Conservation (phyloP, 1,139 yeast species). For the Hyphopichia buzzinii region DNA sequence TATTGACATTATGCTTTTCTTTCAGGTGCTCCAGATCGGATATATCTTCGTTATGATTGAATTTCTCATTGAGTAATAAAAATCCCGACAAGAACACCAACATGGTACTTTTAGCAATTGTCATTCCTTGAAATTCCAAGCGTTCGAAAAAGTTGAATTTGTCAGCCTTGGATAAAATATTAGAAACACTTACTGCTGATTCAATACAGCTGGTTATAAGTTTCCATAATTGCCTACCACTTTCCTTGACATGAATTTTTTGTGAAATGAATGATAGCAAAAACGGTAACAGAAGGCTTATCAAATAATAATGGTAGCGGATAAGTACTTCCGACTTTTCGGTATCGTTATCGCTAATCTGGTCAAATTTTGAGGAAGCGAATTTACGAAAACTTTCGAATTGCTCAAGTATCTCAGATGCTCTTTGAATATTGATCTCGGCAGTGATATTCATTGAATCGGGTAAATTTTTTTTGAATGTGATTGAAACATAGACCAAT, state of each 20-base stretch:
- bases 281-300: neutral
- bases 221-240: neutral
- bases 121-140: neutral
- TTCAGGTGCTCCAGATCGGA: neutral
- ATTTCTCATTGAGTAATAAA: neutral
- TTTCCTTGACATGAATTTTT: neutral
- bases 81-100: neutral
- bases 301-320: neutral
- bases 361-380: slow-evolving; percentile 2
- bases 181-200: neutral
- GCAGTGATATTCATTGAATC: slow-evolving; percentile 4
- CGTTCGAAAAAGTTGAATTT: neutral
- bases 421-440: slow-evolving; percentile 5
- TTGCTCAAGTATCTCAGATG: slow-evolving; percentile 4
- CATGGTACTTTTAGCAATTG: slow-evolving; percentile 1
- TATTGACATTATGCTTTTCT: neutral
- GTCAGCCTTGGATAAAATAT: neutral
- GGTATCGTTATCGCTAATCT: neutral
- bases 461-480: slow-evolving; percentile 6
- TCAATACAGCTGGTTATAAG: neutral
- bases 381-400: slow-evolving; percentile 4
- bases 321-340: neutral
- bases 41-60: neutral
- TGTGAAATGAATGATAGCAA: neutral
- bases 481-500: slow-evolving; percentile 6